Evolutionary conservation across 331 rosid genomes (phyloP).

Genomic region (Spiraea crenata): DNA sequence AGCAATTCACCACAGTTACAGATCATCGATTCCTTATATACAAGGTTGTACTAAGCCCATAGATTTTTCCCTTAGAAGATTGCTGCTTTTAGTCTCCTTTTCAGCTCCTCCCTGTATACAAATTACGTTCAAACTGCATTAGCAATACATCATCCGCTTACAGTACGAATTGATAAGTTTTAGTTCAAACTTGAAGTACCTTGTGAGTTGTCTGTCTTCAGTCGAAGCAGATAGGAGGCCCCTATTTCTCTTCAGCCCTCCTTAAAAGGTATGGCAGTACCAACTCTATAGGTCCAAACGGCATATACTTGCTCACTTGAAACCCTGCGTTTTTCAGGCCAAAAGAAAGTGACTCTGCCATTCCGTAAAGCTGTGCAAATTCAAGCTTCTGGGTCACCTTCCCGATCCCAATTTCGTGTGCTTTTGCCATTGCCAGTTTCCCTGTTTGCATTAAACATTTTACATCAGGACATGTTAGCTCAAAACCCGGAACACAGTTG

Average conservation of each 20-base stretch:
- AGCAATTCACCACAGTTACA: slow-evolving; percentile 12
- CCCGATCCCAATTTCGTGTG: slow-evolving; percentile 70
- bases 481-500: neutral
- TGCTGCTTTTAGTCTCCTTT: slow-evolving; percentile 50
- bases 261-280: slow-evolving; percentile 86
- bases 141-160: slow-evolving; percentile 1
- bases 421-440: slow-evolving; percentile 70
- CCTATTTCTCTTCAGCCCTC: slow-evolving; percentile 91
- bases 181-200: slow-evolving; percentile 29
- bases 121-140: neutral
- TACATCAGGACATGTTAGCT: neutral
- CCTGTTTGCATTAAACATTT: slow-evolving; percentile 33
- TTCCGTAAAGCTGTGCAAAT: slow-evolving; percentile 85
- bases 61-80: slow-evolving; percentile 15
- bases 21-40: neutral
- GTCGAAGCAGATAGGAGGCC: slow-evolving; percentile 75
- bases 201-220: slow-evolving; percentile 63
- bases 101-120: slow-evolving; percentile 51
- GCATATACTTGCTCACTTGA: slow-evolving; percentile 94
- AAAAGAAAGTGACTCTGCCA: slow-evolving; percentile 87
- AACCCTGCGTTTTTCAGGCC: slow-evolving; percentile 85
- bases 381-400: slow-evolving; percentile 72
- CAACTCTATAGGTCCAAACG: slow-evolving; percentile 72
- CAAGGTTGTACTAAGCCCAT: slow-evolving; percentile 6
- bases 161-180: too few species aligned